Conservation (phyloP, 768 basidiomycete species). For the Tricholoma bakamatsutake region DNA sequence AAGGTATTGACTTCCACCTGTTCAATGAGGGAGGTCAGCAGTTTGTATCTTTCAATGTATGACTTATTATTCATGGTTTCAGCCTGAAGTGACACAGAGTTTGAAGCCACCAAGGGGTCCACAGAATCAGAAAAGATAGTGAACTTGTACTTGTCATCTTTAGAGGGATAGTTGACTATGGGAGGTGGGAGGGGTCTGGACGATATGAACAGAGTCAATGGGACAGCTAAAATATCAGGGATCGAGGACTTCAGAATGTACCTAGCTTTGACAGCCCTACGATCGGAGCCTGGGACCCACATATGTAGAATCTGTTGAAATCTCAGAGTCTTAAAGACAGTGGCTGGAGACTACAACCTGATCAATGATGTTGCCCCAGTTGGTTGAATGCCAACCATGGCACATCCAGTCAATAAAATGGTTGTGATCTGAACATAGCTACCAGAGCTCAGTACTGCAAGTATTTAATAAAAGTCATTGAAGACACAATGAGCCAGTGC, state of each 20-base stretch:
- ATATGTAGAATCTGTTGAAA: neutral
- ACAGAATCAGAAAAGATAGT: neutral
- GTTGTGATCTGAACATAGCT: too few relatives aligned
- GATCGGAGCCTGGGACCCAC: conserved; percentile 6
- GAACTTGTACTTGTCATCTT: conserved; percentile 1
- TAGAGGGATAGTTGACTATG: conserved; percentile 1
- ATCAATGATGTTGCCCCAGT: too few relatives aligned
- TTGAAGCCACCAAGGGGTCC: neutral
- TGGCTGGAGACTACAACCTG: too few relatives aligned
- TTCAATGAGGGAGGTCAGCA: neutral
- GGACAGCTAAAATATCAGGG: neutral
- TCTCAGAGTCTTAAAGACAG: conserved; percentile 2
- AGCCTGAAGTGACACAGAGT: neutral
- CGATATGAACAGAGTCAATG: neutral
- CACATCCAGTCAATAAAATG: too few relatives aligned
- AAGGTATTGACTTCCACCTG: neutral
- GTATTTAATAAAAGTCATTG: too few relatives aligned
- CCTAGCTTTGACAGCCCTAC: neutral
- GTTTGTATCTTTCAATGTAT: neutral
- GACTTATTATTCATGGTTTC: neutral
- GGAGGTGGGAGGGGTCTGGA: conserved; percentile 1
- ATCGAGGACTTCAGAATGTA: neutral
- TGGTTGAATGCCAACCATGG: too few relatives aligned
- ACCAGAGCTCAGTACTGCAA: too few relatives aligned
- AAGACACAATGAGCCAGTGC: too few relatives aligned